Evolutionary conservation across 805 yeast species (phyloP).

Genomic region (Saitoella complicata): DNA sequence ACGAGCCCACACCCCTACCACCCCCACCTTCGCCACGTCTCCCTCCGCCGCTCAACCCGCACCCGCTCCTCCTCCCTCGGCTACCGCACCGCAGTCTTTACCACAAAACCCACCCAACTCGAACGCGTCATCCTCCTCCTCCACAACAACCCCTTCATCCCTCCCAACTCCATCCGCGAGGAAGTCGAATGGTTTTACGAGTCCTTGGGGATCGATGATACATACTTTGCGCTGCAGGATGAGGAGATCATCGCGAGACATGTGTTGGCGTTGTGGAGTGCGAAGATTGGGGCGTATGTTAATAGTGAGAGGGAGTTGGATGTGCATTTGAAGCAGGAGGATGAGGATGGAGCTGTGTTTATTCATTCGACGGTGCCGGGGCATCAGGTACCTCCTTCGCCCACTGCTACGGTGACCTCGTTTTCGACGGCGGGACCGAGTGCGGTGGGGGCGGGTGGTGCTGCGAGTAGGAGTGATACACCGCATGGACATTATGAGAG

Average conservation of each 20-base stretch:
- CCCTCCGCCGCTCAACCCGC: no score
- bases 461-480: no score
- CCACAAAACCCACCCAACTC: no score
- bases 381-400: slow-evolving; percentile 35
- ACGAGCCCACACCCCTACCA: no score
- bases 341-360: slow-evolving; percentile 76
- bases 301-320: slow-evolving; percentile 38
- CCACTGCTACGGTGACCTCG: neutral
- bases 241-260: slow-evolving; percentile 68
- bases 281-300: slow-evolving; percentile 80
- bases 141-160: neutral
- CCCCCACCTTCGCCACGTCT: no score
- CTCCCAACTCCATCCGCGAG: neutral
- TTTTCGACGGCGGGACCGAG: no score
- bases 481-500: slow-evolving; percentile 10
- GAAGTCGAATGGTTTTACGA: slow-evolving; percentile 58
- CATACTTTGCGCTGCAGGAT: slow-evolving; percentile 74
- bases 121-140: no score
- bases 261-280: slow-evolving; percentile 77
- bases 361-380: slow-evolving; percentile 53
- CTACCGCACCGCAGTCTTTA: no score
- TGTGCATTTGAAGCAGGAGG: slow-evolving; percentile 65
- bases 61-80: no score
- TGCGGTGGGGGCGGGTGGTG: no score
- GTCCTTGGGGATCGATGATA: slow-evolving; percentile 66